A percentile compares a stretch with the other conserved stretches of the same genome.
Conservation (phyloP, 257 asterid genomes). For the Penstemon newberryi region DNA sequence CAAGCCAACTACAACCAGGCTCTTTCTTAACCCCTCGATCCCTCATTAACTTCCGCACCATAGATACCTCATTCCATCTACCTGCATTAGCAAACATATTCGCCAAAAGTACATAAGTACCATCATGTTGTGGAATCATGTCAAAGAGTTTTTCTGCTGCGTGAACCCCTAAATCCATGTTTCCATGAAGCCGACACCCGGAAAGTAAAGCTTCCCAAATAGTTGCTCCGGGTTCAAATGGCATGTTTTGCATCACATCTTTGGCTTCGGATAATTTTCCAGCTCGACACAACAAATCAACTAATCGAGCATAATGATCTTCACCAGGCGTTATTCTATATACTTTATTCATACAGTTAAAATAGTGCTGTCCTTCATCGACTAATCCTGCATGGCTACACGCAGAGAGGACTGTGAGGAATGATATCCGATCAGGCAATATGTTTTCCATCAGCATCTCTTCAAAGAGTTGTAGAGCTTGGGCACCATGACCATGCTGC, state of each 20-base stretch:
- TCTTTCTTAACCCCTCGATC: slow-evolving; percentile 76
- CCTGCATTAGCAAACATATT: slow-evolving; percentile 62
- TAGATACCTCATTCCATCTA: slow-evolving; percentile 54
- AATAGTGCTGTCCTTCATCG: slow-evolving; percentile 52
- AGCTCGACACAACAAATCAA: slow-evolving; percentile 62
- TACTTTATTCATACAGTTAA: slow-evolving; percentile 42
- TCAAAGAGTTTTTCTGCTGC: slow-evolving; percentile 65
- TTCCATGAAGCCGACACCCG: slow-evolving; percentile 63
- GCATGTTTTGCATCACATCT: slow-evolving; percentile 49
- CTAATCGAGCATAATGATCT: slow-evolving; percentile 69
- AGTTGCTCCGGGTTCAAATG: slow-evolving; percentile 61
- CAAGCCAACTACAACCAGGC: slow-evolving; percentile 81
- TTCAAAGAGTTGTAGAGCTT: slow-evolving; percentile 51
- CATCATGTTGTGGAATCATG: slow-evolving; percentile 65
- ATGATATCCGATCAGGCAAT: slow-evolving; percentile 63
- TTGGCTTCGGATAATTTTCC: slow-evolving; percentile 60
- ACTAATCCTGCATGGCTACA: slow-evolving; percentile 66
- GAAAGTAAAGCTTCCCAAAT: slow-evolving; percentile 74
- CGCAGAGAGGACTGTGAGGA: slow-evolving; percentile 66
- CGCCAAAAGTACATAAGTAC: slow-evolving; percentile 68
- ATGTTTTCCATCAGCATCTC: slow-evolving; percentile 62
- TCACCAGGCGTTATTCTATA: slow-evolving; percentile 61
- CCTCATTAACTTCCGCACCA: slow-evolving; percentile 64
- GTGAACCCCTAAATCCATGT: slow-evolving; percentile 58
- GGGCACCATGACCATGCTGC: slow-evolving; percentile 62